Evolutionary conservation across 2,329 filamentous ascomycete species (phyloP).

Genomic region (Microsporum ferrugineum): DNA sequence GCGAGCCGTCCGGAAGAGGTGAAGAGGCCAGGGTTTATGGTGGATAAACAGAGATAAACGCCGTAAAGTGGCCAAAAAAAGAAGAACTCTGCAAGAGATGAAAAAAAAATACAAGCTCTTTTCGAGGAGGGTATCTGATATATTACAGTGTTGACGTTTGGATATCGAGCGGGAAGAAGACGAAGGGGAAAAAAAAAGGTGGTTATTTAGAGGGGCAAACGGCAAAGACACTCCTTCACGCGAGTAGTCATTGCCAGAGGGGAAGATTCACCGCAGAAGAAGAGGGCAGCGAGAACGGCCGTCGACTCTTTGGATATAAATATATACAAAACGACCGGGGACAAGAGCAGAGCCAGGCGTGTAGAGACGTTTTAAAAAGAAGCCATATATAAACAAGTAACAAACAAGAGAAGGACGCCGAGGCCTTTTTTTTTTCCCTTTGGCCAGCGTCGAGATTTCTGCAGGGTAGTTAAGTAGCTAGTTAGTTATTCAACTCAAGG

Average conservation of each 20-base stretch:
- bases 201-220: background rate
- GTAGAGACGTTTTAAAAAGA: background rate
- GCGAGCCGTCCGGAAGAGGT: slow-evolving; percentile 29
- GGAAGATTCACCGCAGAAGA: background rate
- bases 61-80: background rate
- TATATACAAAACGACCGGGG: background rate
- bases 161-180: background rate
- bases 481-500: background rate
- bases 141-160: background rate
- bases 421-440: background rate
- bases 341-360: background rate
- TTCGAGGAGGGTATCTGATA: background rate
- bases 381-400: background rate
- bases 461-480: background rate
- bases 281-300: background rate
- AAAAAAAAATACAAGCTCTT: background rate
- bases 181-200: background rate
- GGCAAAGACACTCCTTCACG: background rate
- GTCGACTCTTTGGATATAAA: background rate
- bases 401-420: background rate
- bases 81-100: background rate
- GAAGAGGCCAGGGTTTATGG: slow-evolving; percentile 27
- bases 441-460: background rate
- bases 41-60: background rate
- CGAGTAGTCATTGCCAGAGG: slow-evolving; percentile 1